These are phyloP conservation scores for Euphorbia schlechtendalii DNA, from an alignment of 441 rosid species.

Conservation along the genomic window DNA sequence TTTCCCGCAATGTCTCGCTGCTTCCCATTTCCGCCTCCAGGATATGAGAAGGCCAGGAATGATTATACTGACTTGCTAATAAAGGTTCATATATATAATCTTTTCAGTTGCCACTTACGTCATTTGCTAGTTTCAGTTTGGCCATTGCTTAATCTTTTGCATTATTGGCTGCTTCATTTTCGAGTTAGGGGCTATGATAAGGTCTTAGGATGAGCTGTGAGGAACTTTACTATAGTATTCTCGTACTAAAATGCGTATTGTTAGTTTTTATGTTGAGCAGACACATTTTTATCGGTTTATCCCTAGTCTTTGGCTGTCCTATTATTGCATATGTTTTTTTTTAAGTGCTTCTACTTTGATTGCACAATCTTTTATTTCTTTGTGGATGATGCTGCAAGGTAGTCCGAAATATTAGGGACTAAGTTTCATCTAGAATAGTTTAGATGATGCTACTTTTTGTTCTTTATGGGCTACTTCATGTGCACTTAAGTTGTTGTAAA, in stretches of 20 bases:
- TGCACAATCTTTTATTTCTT: neutral
- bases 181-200: too few relatives aligned
- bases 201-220: too few relatives aligned
- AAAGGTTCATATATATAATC: constrained; percentile 40
- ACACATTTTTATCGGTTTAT: too few relatives aligned
- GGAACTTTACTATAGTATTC: too few relatives aligned
- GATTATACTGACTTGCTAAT: constrained; percentile 43
- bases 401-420: constrained; percentile 1
- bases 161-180: neutral
- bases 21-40: constrained; percentile 82
- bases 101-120: constrained; percentile 8
- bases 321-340: neutral
- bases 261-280: too few relatives aligned
- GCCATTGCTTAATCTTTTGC: neutral
- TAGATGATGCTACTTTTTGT: neutral
- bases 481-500: too few relatives aligned
- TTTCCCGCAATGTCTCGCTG: constrained; percentile 74
- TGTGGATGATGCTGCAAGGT: neutral
- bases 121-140: constrained; percentile 12
- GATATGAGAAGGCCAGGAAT: constrained; percentile 56
- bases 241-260: too few relatives aligned
- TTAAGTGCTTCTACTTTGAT: neutral
- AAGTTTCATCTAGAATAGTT: neutral
- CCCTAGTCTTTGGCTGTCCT: neutral
- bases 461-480: too few relatives aligned